Base-by-base conservation (phyloP, 441 rosid genomes). In the Adansonia gregorii region DNA sequence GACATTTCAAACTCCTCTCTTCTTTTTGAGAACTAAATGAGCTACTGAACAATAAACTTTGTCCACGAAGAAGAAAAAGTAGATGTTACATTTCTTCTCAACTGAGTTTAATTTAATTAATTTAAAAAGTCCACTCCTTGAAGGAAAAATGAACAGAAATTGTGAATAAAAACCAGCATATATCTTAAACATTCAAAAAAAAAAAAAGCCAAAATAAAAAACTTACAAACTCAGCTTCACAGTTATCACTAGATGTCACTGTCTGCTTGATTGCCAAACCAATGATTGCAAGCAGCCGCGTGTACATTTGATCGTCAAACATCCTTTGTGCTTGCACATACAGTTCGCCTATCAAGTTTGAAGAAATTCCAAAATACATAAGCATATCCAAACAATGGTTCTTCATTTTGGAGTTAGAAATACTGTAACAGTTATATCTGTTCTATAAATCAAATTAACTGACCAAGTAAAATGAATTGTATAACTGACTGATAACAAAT, bases 181-280 rank as follows among this genome's bases (percentile, higher is more conserved):
- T 64, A 63, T 31, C 67, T 31, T 31, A 63, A 14, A 64, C 46
- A 64, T 63, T 64, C n/a, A 14, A 45, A 67, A 74, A 20, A 58
- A 24, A 1, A 24, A 35, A 35, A n/a, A 56, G 60, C 54, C 69
- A 59, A 78, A 12, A 48, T 82, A 80, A 20, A 65, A 56, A n/a
- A 88, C 99, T 84, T 83, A 96, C 99, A 80, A 81, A 89, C 84
- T 97, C 99, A 82, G 80, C 80, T 86, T 97, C 99, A 61, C 80
- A 84, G 82, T 86, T 92, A 71, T 92, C 94, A 66, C 80, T 86
- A 67, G 82, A 70, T 76, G 84, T 46, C 72, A 87, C 76, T 59
- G 92, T 85, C 87, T 94, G 91, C 76, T 89, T 88, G 69, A 91
- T 75, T 78, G 94, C 92, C 80, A 89, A 81, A 84, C 90, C 89